Base-by-base conservation (phyloP, 139 green algal species). In the Desmodesmus armatus region DNA sequence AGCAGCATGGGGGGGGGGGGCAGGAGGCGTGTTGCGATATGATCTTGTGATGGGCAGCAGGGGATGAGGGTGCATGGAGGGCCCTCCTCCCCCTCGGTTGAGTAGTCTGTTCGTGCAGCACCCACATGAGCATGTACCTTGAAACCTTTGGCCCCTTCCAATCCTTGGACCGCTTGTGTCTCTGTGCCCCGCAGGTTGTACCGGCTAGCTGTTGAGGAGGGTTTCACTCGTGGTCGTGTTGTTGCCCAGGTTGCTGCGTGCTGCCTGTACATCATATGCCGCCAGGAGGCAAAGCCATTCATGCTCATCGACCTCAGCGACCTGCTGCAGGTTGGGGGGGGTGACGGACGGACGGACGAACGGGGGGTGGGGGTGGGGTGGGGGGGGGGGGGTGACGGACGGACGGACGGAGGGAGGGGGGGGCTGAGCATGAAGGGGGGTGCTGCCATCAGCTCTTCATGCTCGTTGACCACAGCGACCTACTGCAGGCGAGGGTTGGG, bases 221-320 rank as follows among this genome's bases (percentile, higher is more conserved):
- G 96, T 83, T 99, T 99, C 91, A 99, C 97, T 0, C 88, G 95
- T 9, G 97, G 97, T 2, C 86, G 97, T 53, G 85, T 97, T 21
- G 96, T 95, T 21, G 88, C 91, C 63, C 95, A 98, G 90, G 97
- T 99, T 15, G 97, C 96, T 4, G 97, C 92, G 0, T 94, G 93
- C 21, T 99, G 96, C 88, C 87, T 99, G 33, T 99, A 99, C 94
- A 96, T 99, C 65, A 89, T 98, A 25, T 99, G 96, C 88, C 92
- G 97, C 53, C 94, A 98, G 85, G 97, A 99, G 76, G 66, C 67
- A 44, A 96, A 97, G 87, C 97, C 97, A 71, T 99, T 97, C 92
- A 97, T 99, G 93, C 94, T 99, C 49, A 99, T 99, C 74, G 97
- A 99, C 91, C 99, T 99, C 88, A 93, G 88, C 4, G 97, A 99